Conservation (phyloP, 768 basidiomycete species). For the Naganishia antarctica region DNA sequence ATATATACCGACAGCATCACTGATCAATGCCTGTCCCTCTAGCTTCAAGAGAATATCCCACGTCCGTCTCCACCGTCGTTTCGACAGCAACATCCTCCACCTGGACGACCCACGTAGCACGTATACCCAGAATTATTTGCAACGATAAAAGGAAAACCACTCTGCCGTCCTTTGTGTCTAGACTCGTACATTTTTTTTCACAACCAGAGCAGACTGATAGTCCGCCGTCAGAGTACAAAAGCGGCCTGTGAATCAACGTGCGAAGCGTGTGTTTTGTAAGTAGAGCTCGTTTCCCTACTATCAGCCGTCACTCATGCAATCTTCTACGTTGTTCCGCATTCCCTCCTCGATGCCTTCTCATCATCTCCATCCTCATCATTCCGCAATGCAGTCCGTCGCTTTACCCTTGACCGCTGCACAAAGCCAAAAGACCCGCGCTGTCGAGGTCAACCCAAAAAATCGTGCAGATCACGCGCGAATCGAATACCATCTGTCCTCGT, state of each 20-base stretch:
- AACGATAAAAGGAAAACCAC: neutral
- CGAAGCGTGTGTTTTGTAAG: neutral
- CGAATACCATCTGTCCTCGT: slow-evolving; percentile 5
- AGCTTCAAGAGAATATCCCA: neutral
- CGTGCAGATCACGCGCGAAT: slow-evolving; percentile 3
- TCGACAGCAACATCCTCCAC: neutral
- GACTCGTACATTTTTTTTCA: neutral
- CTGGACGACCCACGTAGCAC: neutral
- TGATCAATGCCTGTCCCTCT: neutral
- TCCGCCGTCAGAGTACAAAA: neutral
- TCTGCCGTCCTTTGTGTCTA: neutral
- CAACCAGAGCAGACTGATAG: neutral
- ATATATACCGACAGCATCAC: neutral
- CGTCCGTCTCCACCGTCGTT: neutral
- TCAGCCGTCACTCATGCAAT: neutral
- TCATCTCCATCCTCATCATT: neutral
- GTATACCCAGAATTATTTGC: neutral
- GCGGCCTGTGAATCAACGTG: neutral
- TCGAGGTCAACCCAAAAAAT: slow-evolving; percentile 5
- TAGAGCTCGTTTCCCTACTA: neutral
- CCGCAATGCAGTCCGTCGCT: too few species aligned
- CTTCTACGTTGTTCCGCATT: neutral
- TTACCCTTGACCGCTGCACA: neutral
- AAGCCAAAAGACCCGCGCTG: slow-evolving; percentile 6
- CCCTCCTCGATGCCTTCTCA: neutral